Evolutionary conservation across 225 moss, liverwort and hornwort species (phyloP), one percentile per base, ranked within the genome.

Genomic region (Thuidium tamariscinum): DNA sequence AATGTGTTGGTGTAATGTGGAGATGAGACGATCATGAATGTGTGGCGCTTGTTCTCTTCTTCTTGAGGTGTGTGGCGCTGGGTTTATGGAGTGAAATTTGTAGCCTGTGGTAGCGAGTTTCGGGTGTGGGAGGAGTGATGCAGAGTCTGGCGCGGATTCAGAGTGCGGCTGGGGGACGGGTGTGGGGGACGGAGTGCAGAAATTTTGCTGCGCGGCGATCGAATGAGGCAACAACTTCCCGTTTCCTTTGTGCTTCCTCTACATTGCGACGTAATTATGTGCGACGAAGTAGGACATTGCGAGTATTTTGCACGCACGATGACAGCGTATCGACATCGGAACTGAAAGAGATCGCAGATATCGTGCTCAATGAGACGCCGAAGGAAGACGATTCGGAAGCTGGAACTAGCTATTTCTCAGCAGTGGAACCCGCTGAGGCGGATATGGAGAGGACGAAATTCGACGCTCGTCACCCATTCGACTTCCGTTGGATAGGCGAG

Each of bases 401-500:
- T 57, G 79, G 48, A 25, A n/a, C 19, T 1, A 86, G 73, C 67
- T 91, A 92, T 57, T 89, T 92, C 23, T 87, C 90, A 78, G 66
- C 65, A 30, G 59, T 65, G 54, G 84, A 85, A 81, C 46, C 51
- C 55, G 19, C 36, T 37, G 88, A 88, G 52, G 29, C 12, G 57
- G 65, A 55, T 52, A 42, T 8, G 56, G 71, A 61, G 82, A 77
- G 63, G 81, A 70, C 81, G 42, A 65, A 36, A 82, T 81, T 84
- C 61, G 81, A 89, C 37, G 55, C 86, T 66, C 91, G 84, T 59
- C 82, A 84, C 72, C 88, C 88, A 29, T 66, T 89, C 42, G 89
- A 91, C 76, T 36, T 93, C 11, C 84, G 82, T 65, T 91, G 92
- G 85, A 87, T 93, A 86, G 92, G 94, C 48, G 91, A 90, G 61